phyloP scores from a whole-genome alignment of 495 filamentous ascomycete genomes.

The Daldinia loculata region DNA sequence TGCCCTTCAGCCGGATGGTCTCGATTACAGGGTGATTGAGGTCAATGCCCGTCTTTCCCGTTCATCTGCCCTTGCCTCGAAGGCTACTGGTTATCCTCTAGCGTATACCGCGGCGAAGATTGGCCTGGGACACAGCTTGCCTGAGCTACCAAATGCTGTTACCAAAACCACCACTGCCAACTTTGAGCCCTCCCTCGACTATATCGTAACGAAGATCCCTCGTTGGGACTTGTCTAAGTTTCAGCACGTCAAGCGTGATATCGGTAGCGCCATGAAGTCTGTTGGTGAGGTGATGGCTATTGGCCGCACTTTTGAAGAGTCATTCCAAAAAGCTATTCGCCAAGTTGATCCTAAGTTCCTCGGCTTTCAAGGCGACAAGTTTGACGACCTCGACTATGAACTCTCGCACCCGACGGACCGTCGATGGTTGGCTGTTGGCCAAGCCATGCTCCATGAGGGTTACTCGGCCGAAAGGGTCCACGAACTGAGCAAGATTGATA shows the following conservation, averaged over 20 bases:
- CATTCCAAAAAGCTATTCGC: constrained; percentile 97
- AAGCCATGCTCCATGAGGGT: constrained; percentile 96
- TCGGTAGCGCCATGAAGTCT: constrained; percentile 97
- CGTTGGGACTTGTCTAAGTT: constrained; percentile 98
- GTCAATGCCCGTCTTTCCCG: constrained; percentile 97
- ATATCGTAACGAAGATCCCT: constrained; percentile 98
- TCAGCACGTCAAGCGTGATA: constrained; percentile 97
- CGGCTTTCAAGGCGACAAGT: constrained; percentile 94
- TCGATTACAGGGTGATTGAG: constrained; percentile 97
- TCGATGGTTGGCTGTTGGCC: constrained; percentile 95
- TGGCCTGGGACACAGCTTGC: constrained; percentile 90
- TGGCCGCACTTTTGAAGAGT: constrained; percentile 96
- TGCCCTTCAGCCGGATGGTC: constrained; percentile 90
- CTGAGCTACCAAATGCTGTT: constrained; percentile 95
- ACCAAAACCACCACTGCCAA: constrained; percentile 99
- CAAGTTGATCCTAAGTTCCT: constrained; percentile 92
- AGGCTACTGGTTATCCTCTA: constrained; percentile 96
- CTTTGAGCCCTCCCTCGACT: constrained; percentile 96
- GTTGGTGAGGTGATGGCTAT: constrained; percentile 99
- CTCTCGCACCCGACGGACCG: constrained; percentile 93
- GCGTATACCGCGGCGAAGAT: constrained; percentile 98
- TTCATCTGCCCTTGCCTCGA: constrained; percentile 95
- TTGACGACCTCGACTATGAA: constrained; percentile 89
- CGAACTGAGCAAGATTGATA: constrained; percentile 94
- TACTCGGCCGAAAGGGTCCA: constrained; percentile 91